These are phyloP conservation scores for Ophiognomonia clavigignenti-juglandacearum DNA, from an alignment of 2,329 filamentous ascomycete species.

Conservation along the genomic window DNA sequence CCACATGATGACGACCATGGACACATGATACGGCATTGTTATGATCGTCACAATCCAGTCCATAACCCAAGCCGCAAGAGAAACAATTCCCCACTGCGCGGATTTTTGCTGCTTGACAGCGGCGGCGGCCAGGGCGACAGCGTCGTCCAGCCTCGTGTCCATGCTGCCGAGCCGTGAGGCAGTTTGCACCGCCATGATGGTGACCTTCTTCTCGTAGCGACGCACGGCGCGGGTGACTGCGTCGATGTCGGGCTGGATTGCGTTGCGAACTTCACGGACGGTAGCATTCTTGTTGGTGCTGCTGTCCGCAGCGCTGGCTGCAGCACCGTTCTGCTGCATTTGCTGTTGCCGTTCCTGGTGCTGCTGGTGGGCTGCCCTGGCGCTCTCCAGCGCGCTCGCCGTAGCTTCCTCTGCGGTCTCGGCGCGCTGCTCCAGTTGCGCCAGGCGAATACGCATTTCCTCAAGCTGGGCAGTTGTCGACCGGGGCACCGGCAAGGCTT, in stretches of 20 bases:
- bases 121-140: conserved; percentile 73
- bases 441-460: conserved; percentile 61
- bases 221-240: conserved; percentile 83
- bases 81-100: conserved; percentile 24
- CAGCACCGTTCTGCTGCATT: no score
- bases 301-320: conserved; percentile 25
- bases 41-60: conserved; percentile 30
- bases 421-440: conserved; percentile 61
- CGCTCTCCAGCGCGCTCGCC: conserved; percentile 19
- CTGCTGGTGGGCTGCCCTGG: conserved; percentile 20
- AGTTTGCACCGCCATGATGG: conserved; percentile 68
- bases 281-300: conserved; percentile 38
- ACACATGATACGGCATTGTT: conserved; percentile 37
- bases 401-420: conserved; percentile 29
- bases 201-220: conserved; percentile 85
- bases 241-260: conserved; percentile 77
- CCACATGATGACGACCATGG: conserved; percentile 35
- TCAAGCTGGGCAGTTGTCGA: conserved; percentile 39
- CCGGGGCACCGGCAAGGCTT: conserved; percentile 40
- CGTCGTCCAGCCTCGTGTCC: conserved; percentile 68
- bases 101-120: conserved; percentile 51
- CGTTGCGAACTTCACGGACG: conserved; percentile 55
- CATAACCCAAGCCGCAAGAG: conserved; percentile 30
- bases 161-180: conserved; percentile 70
- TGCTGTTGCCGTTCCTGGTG: no score